Base-by-base conservation (phyloP, 2,329 filamentous ascomycete genomes). In the Dryadomyces quercus-mongolicae region DNA sequence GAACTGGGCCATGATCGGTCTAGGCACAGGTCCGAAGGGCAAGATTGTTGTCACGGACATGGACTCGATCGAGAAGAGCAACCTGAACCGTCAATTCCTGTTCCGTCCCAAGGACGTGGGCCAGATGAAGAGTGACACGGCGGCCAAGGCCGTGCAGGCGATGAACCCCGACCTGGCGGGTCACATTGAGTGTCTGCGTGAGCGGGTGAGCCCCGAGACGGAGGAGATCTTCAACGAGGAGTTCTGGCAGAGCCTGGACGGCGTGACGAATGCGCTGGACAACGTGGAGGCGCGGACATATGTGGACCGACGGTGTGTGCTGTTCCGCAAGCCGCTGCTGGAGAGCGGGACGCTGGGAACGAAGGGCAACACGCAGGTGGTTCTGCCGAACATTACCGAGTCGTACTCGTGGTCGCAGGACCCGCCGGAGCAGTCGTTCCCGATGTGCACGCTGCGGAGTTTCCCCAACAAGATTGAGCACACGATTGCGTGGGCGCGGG, bases 391-490 rank as follows among this genome's bases (percentile, higher is more conserved):
- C 62, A 73, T 96, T 59, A 97, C 93, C 1, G 94, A 98, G 70
- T 97, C 93, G 1, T 98, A 98, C 74, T 96, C 93, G 1, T 78
- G 75, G 4, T 97, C 93, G 20, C 92, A 96, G 67, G 94, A 98
- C 67, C 93, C 93, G 1, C 93, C 93, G 0, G 94, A 98, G 76
- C 90, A 96, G 73, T 95, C 93, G 1, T 97, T 98, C 78, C 93
- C 93, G 0, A 97, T 97, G 91, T 98, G 93, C 70, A 97, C 93
- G 5, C 78, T 98, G 58, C 83, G 88, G 65, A 96, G 91, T 70
- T 98, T 98, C 76, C 93, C 93, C 56, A 98, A 98, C 76, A 86
- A 86, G 64, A 98, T 98, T 63, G 91, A 98, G 72, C 93, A 98
- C 70, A 97, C 93, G 0, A 98, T 98, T 67, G 93, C 93, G 2